Evolutionary conservation across 1,284 basidiomycete genomes (phyloP).

Genomic region (Laetiporus sulphureus): DNA sequence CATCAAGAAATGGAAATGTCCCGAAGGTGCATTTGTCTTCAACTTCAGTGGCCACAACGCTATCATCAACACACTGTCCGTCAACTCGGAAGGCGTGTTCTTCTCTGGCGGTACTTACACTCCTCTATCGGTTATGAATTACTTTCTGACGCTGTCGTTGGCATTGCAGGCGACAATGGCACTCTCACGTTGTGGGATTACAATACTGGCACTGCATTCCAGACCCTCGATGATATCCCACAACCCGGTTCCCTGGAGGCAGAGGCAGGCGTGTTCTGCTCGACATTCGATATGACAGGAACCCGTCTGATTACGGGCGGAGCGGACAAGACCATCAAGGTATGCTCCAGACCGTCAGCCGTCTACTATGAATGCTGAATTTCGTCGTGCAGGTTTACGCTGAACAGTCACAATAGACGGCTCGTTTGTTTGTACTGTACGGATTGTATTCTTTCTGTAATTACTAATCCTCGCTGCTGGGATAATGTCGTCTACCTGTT

Average conservation of each 20-base stretch:
- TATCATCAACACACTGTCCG: conserved; percentile 93
- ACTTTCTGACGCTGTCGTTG: neutral
- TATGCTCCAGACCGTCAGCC: conserved; percentile 25
- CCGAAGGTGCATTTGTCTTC: conserved; percentile 91
- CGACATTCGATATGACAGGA: conserved; percentile 93
- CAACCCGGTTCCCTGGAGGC: conserved; percentile 97
- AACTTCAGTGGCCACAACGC: conserved; percentile 96
- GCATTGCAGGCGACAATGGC: conserved; percentile 74
- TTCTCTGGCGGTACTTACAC: conserved; percentile 82
- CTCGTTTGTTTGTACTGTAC: neutral
- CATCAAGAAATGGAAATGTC: conserved; percentile 99
- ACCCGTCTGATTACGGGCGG: conserved; percentile 94
- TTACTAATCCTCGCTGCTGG: no score
- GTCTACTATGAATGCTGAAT: neutral
- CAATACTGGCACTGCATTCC: conserved; percentile 91
- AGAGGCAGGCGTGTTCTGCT: conserved; percentile 93
- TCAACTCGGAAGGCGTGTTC: conserved; percentile 94
- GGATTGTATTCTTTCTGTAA: no score
- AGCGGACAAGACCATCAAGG: conserved; percentile 98
- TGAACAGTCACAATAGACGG: neutral
- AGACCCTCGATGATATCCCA: conserved; percentile 88
- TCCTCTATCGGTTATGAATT: conserved; percentile 30
- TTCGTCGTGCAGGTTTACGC: neutral
- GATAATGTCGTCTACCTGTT: no score
- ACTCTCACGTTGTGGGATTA: conserved; percentile 92